These are phyloP conservation scores for Prunella vulgaris DNA, from an alignment of 257 asterid species.

Conservation along the genomic window DNA sequence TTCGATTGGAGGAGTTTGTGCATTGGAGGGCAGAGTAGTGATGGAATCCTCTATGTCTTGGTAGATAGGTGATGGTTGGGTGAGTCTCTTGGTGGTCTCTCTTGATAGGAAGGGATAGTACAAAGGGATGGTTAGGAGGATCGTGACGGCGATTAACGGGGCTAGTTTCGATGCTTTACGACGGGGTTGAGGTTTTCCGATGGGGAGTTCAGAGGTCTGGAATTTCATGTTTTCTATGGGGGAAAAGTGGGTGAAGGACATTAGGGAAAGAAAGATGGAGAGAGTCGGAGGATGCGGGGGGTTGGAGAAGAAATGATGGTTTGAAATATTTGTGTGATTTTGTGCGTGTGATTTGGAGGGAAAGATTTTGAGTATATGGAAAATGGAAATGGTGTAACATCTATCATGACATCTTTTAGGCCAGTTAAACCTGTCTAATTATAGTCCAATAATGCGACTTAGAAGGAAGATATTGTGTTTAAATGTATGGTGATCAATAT, in stretches of 20 bases:
- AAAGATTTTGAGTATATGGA: not conserved
- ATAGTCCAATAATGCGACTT: not conserved
- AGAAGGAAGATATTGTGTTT: slow-evolving; percentile 5
- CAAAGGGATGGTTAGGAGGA: slow-evolving; percentile 49
- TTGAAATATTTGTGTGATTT: not conserved
- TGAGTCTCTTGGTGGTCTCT: slow-evolving; percentile 26
- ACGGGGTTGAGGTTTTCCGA: slow-evolving; percentile 49
- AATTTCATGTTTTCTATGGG: slow-evolving; percentile 39
- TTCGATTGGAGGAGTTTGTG: slow-evolving; percentile 12
- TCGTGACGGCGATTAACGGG: slow-evolving; percentile 39
- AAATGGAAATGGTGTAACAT: not conserved
- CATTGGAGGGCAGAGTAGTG: not conserved
- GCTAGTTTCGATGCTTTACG: slow-evolving; percentile 48
- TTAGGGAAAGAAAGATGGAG: not conserved
- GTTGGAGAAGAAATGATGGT: slow-evolving; percentile 24
- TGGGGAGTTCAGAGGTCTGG: slow-evolving; percentile 43
- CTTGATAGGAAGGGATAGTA: slow-evolving; percentile 32
- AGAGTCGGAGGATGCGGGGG: slow-evolving; percentile 19
- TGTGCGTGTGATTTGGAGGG: not conserved
- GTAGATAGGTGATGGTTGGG: slow-evolving; percentile 13
- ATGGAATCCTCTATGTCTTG: slow-evolving; percentile 17
- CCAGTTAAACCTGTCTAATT: not conserved
- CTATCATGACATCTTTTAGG: not conserved
- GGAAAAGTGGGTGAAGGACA: not conserved
- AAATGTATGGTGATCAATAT: not conserved